Conservation (phyloP, 2,329 filamentous ascomycete genomes). For the Cercospora zeina region DNA sequence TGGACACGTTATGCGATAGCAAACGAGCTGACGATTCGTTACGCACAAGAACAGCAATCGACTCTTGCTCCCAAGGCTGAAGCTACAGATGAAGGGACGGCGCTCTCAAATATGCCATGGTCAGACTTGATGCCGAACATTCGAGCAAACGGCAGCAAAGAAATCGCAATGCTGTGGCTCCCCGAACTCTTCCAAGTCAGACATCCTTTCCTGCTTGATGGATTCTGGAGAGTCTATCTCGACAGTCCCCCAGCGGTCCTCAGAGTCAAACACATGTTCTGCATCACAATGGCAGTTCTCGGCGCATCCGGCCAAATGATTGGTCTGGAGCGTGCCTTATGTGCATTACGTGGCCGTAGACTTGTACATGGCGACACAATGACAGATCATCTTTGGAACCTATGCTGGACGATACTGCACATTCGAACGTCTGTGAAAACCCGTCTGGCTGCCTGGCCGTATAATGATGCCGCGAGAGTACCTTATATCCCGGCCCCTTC, state of each 20-base stretch:
- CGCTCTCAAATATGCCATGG: conserved; percentile 6
- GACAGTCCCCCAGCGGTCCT: background rate
- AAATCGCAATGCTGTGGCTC: conserved; percentile 16
- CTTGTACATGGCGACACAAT: conserved; percentile 2
- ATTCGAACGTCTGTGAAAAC: conserved; percentile 5
- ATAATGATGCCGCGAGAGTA: conserved; percentile 10
- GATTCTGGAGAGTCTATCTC: conserved; percentile 9
- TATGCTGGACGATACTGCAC: conserved; percentile 13
- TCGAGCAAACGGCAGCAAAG: conserved; percentile 4
- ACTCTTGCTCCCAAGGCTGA: background rate
- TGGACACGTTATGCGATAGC: conserved; percentile 26
- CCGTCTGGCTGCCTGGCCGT: conserved; percentile 13
- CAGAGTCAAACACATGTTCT: conserved; percentile 13
- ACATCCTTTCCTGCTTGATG: conserved; percentile 19
- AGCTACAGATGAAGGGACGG: background rate
- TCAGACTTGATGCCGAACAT: background rate
- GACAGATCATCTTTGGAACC: conserved; percentile 13
- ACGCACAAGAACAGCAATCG: conserved; percentile 7
- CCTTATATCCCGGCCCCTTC: conserved; percentile 13
- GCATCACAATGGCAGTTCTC: conserved; percentile 15
- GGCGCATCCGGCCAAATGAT: conserved; percentile 6
- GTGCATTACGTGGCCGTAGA: background rate
- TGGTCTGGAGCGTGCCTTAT: background rate
- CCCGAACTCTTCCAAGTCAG: conserved; percentile 20
- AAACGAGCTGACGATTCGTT: conserved; percentile 16